A percentile compares a stretch with the other conserved stretches of the same genome.
These are phyloP conservation scores for Cornus kousa DNA, from an alignment of 148 eudicot species.

Conservation along the genomic window DNA sequence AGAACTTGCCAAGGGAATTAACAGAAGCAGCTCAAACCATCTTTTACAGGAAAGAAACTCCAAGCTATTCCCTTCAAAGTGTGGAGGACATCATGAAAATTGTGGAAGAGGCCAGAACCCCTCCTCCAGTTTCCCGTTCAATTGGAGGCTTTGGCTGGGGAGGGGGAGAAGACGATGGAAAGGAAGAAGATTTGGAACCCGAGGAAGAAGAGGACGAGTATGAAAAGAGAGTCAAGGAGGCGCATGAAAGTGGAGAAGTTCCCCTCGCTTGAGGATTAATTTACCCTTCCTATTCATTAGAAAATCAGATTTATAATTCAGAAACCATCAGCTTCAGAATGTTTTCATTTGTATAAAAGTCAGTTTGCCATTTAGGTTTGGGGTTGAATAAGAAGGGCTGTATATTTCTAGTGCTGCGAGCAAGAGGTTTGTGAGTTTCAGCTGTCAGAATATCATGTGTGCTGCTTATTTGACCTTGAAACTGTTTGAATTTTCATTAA, in stretches of 20 bases:
- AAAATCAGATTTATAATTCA: neutral
- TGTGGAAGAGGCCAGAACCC: constrained; percentile 67
- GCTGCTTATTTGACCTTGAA: neutral
- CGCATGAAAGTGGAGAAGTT: constrained; percentile 73
- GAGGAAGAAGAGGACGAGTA: constrained; percentile 73
- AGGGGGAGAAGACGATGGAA: constrained; percentile 51
- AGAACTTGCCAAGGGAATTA: constrained; percentile 76
- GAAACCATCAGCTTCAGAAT: neutral
- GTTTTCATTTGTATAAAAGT: constrained; percentile 24
- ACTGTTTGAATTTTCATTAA: neutral
- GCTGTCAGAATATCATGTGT: neutral
- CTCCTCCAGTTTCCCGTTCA: constrained; percentile 53
- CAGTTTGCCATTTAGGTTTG: neutral
- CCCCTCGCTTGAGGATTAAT: constrained; percentile 24
- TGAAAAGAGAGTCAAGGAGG: constrained; percentile 79
- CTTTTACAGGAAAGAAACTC: constrained; percentile 69
- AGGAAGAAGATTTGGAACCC: constrained; percentile 40
- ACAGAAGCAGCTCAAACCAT: constrained; percentile 61
- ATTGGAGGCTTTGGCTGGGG: constrained; percentile 70
- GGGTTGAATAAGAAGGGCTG: constrained; percentile 16
- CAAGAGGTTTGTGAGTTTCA: constrained; percentile 2
- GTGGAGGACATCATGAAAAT: constrained; percentile 82
- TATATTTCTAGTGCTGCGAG: constrained; percentile 11
- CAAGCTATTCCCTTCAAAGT: constrained; percentile 65
- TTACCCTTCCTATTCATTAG: constrained; percentile 3